A percentile compares a stretch with the other conserved stretches of the same genome.
phyloP scores from a whole-genome alignment of 495 filamentous ascomycete genomes.

The Xylaria flabelliformis region DNA sequence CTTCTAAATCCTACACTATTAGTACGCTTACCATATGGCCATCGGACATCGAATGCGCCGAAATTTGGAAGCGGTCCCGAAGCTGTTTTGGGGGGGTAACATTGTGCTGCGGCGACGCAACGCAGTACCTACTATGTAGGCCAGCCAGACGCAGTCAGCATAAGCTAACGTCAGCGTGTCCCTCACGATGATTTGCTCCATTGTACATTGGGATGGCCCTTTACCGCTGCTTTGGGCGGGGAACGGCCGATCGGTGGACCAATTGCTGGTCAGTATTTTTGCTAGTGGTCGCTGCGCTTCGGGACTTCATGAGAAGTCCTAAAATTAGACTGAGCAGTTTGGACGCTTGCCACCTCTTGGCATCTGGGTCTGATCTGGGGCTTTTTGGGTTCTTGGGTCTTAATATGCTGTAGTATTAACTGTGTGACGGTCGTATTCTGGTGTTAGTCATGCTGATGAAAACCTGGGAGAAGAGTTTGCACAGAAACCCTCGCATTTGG shows the following conservation, averaged over 20 bases:
- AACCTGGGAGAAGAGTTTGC: not conserved
- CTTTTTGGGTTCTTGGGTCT: not conserved
- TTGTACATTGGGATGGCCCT: no score
- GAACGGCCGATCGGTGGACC: not conserved
- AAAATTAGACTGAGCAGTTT: slow-evolving; percentile 3
- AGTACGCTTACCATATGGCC: not conserved
- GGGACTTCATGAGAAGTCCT: not conserved
- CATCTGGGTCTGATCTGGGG: not conserved
- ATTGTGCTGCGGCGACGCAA: not conserved
- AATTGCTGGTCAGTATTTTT: not conserved
- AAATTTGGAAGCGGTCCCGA: not conserved
- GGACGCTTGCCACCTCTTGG: not conserved
- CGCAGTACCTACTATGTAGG: not conserved
- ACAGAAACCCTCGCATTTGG: not conserved
- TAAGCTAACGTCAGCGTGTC: slow-evolving; percentile 9
- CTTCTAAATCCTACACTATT: slow-evolving; percentile 10
- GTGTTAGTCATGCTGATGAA: not conserved
- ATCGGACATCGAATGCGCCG: slow-evolving; percentile 9
- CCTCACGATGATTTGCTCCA: not conserved
- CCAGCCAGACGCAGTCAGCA: slow-evolving; percentile 18
- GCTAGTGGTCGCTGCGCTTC: not conserved
- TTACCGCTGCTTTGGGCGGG: slow-evolving; percentile 6
- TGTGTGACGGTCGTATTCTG: not conserved
- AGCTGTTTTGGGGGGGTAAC: not conserved
- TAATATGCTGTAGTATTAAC: not conserved